These are phyloP conservation scores for Debaryomyces prosopidis DNA, from an alignment of 805 yeast species.

Conservation along the genomic window DNA sequence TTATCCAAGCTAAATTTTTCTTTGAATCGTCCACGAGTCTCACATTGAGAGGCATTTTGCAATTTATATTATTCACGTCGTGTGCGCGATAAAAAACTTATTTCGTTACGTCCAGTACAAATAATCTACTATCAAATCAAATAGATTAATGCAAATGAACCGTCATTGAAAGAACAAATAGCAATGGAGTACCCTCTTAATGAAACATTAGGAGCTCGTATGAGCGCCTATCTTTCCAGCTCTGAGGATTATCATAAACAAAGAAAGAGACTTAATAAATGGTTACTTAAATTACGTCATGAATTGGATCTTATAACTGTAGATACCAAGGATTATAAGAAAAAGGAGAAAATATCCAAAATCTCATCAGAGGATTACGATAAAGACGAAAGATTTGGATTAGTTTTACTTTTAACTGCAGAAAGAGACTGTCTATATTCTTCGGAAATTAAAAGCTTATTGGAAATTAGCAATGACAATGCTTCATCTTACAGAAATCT, in stretches of 20 bases:
- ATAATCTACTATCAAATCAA: neutral
- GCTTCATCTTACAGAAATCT: constrained; percentile 45
- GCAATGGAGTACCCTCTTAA: constrained; percentile 45
- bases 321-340: constrained; percentile 63
- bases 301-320: constrained; percentile 60
- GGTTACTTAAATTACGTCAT: constrained; percentile 64
- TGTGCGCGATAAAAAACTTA: no score
- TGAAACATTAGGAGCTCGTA: constrained; percentile 55
- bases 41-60: neutral
- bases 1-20: no score
- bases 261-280: constrained; percentile 60
- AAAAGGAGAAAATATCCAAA: constrained; percentile 46
- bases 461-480: constrained; percentile 53
- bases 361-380: constrained; percentile 52
- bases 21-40: no score
- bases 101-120: neutral
- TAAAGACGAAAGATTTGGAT: constrained; percentile 52
- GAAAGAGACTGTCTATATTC: constrained; percentile 79
- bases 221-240: constrained; percentile 61
- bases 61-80: neutral
- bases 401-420: constrained; percentile 60
- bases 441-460: constrained; percentile 55
- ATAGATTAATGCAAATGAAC: neutral
- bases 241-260: constrained; percentile 70
- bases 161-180: neutral